phyloP scores from a whole-genome alignment of 805 yeast genomes.

The Cyberlindnera maritima region DNA sequence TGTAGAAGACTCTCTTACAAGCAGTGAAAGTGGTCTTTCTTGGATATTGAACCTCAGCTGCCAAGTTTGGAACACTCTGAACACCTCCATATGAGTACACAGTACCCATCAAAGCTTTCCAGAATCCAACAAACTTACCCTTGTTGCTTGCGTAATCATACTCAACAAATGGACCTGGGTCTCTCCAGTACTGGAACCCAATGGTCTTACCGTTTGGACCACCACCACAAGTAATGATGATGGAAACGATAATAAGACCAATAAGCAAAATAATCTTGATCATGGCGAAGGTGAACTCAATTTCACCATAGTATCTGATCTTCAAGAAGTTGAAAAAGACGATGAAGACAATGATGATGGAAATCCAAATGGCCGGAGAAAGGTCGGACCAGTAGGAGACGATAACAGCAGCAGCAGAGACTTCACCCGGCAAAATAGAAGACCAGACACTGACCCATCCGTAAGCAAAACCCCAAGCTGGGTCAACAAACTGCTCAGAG shows the following conservation, averaged over 20 bases:
- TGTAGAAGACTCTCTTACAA: conserved; percentile 37
- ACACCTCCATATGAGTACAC: conserved; percentile 60
- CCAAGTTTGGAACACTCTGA: conserved; percentile 52
- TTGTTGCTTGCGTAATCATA: conserved; percentile 33
- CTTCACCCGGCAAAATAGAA: conserved; percentile 41
- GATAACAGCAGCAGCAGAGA: conserved; percentile 46
- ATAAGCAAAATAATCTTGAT: conserved; percentile 59
- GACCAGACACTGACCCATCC: conserved; percentile 44
- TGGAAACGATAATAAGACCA: conserved; percentile 54
- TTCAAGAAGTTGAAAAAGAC: conserved; percentile 36
- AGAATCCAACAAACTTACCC: conserved; percentile 59
- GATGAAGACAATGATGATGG: conserved; percentile 38
- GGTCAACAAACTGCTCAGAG: conserved; percentile 39
- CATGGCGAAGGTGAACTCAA: conserved; percentile 53
- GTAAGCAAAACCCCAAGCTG: conserved; percentile 44
- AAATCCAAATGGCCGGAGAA: conserved; percentile 44
- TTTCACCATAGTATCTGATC: conserved; percentile 45
- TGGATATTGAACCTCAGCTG: conserved; percentile 57
- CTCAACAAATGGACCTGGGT: conserved; percentile 32
- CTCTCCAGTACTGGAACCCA: conserved; percentile 36
- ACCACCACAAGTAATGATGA: conserved; percentile 61
- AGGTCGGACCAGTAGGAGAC: conserved; percentile 44
- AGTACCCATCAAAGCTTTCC: conserved; percentile 56
- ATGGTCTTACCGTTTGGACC: conserved; percentile 44
- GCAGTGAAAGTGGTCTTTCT: conserved; percentile 59